phyloP scores from a whole-genome alignment of 2,329 filamentous ascomycete genomes.

The Aureobasidium zeae region DNA sequence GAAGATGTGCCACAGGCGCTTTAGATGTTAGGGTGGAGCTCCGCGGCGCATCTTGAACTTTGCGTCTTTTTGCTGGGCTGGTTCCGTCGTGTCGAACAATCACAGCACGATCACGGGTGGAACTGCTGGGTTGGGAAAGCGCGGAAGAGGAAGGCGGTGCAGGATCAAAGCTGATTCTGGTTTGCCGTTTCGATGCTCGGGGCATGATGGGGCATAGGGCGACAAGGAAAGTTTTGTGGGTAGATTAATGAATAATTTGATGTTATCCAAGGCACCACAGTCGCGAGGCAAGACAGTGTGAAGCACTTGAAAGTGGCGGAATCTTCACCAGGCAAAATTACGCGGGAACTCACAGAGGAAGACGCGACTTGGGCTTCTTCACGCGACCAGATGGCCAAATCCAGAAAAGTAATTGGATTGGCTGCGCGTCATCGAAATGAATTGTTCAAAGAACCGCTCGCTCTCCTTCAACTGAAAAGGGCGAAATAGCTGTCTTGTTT shows the following conservation, averaged over 20 bases:
- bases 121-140: constrained; percentile 25
- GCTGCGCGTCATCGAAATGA: not conserved
- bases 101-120: constrained; percentile 29
- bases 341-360: no score
- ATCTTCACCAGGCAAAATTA: constrained; percentile 5
- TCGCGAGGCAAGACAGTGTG: not conserved
- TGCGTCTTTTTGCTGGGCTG: constrained; percentile 23
- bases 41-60: constrained; percentile 16
- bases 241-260: no score
- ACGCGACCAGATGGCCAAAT: constrained; percentile 7
- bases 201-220: constrained; percentile 1
- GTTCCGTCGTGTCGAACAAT: constrained; percentile 27
- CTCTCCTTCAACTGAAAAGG: not conserved
- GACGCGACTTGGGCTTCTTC: constrained; percentile 2
- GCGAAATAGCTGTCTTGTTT: not conserved
- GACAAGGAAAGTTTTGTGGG: no score
- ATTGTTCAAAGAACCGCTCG: not conserved
- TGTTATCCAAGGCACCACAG: no score
- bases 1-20: constrained; percentile 13
- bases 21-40: not conserved
- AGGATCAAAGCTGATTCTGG: constrained; percentile 36
- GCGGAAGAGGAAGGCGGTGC: constrained; percentile 33
- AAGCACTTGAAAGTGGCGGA: not conserved
- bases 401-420: constrained; percentile 1
- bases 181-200: constrained; percentile 29